Evolutionary conservation across 1,139 yeast genomes (phyloP), one percentile per base, ranked within the genome.

Genomic region (Cylindricascospora bacillispora): DNA sequence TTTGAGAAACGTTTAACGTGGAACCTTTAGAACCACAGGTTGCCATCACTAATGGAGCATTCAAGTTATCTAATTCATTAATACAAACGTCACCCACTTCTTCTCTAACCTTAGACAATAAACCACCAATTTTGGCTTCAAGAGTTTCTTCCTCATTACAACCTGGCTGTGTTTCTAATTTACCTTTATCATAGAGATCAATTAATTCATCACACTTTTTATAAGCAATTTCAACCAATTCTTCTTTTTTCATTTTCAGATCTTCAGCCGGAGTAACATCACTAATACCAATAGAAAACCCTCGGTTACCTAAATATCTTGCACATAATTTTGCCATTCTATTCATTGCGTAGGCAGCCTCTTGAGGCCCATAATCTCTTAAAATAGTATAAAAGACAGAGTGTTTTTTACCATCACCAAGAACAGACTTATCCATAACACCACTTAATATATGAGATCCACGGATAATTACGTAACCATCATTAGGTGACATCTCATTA

Each of bases 11-110:
- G 57, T 92, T 92, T 42, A 92, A 70, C 0, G 95, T 85, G 24
- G 98, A 89, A 58, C 98, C 99, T 57, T 92, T 92, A 29, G 98
- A 89, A 45, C 99, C 99, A 69, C 98, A 89, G 1, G 95, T 83
- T 7, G 98, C 97, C 99, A 92, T 92, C 52, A 92, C 86, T 51
- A 92, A 70, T 24, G 98, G 98, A 22, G 98, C 95, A 56, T 92
- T 92, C 27, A 85, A 71, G 33, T 80, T 71, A 43, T 83, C 95
- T 38, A 92, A 63, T 56, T 89, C 98, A 35, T 68, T 71, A 50
- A 92, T 86, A 66, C 98, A 92, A 36, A 85, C 94, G 43, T 89
- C 97, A 56, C 98, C 99, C 16, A 89, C 97, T 58, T 92, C 95
- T 65, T 89, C 98, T 70, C 99, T 78, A 34, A 92, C 98, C 53